Evolutionary conservation across 1,284 basidiomycete species (phyloP).

Genomic region (Trichosporon ovoides): DNA sequence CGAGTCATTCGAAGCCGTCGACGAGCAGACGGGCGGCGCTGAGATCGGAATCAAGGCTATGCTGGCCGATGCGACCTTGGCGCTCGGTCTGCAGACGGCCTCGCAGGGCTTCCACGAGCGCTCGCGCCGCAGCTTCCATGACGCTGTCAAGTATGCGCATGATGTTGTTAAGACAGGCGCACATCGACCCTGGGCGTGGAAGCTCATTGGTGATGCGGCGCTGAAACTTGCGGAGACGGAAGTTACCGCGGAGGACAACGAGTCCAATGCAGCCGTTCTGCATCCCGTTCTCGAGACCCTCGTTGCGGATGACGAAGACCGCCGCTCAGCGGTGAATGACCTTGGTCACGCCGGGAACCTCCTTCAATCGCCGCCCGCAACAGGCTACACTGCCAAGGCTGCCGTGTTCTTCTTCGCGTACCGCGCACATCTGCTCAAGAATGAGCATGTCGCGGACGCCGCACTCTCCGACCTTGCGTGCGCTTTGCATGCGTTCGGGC

Average conservation of each 20-base stretch:
- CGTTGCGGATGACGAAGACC: conserved; percentile 41
- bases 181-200: conserved; percentile 76
- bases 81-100: conserved; percentile 64
- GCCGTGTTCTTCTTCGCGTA: conserved; percentile 67
- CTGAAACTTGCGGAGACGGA: conserved; percentile 57
- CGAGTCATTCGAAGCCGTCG: conserved; percentile 60
- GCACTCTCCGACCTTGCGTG: conserved; percentile 74
- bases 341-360: conserved; percentile 40
- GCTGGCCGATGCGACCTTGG: conserved; percentile 65
- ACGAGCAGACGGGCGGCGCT: conserved; percentile 53
- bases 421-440: conserved; percentile 63
- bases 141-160: conserved; percentile 58
- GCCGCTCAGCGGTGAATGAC: conserved; percentile 33
- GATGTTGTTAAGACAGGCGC: conserved; percentile 55
- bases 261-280: conserved; percentile 29
- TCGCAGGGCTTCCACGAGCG: conserved; percentile 66
- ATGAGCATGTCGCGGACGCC: conserved; percentile 55
- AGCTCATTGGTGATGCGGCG: conserved; percentile 72
- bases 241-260: conserved; percentile 34
- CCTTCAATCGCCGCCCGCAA: conserved; percentile 24
- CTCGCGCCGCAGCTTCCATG: conserved; percentile 66
- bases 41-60: conserved; percentile 64
- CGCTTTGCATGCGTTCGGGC: conserved; percentile 57
- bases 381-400: conserved; percentile 53
- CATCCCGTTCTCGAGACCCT: conserved; percentile 38